Conservation (phyloP, 2,329 filamentous ascomycete genomes). For the Fusarium sp. region DNA sequence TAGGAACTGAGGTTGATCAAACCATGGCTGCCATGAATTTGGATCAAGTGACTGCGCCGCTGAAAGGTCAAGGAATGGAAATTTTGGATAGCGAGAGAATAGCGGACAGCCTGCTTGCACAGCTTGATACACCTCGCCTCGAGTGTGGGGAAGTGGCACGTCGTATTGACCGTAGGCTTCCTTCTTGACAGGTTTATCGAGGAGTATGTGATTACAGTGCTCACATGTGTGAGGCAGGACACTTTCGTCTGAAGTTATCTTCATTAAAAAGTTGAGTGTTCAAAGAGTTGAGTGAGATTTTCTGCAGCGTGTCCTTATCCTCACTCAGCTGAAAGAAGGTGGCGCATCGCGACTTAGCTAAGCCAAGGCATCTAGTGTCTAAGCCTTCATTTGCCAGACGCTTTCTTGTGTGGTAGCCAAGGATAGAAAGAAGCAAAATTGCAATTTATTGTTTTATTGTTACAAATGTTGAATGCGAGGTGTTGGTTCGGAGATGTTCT, state of each 20-base stretch:
- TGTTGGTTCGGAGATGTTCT: background rate
- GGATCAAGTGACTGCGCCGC: background rate
- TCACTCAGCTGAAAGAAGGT: background rate
- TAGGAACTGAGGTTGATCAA: background rate
- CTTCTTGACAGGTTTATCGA: background rate
- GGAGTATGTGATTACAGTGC: background rate
- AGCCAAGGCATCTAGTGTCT: background rate
- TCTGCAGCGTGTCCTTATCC: background rate
- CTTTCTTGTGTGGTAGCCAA: background rate
- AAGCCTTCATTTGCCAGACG: background rate
- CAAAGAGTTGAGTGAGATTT: background rate
- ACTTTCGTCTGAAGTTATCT: background rate
- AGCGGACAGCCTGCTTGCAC: background rate
- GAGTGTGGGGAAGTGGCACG: background rate
- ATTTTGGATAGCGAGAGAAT: background rate
- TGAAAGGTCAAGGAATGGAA: background rate
- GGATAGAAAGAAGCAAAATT: background rate
- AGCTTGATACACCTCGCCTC: background rate
- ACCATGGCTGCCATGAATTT: background rate
- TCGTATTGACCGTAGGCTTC: background rate
- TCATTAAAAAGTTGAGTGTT: background rate
- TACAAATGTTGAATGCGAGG: background rate
- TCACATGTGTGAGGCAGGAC: background rate
- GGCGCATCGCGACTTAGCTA: background rate
- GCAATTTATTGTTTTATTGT: background rate